A percentile compares a stretch with the other conserved stretches of the same genome.
Conservation (phyloP, 106 monocot species). For the Xerophyta viscosa region DNA sequence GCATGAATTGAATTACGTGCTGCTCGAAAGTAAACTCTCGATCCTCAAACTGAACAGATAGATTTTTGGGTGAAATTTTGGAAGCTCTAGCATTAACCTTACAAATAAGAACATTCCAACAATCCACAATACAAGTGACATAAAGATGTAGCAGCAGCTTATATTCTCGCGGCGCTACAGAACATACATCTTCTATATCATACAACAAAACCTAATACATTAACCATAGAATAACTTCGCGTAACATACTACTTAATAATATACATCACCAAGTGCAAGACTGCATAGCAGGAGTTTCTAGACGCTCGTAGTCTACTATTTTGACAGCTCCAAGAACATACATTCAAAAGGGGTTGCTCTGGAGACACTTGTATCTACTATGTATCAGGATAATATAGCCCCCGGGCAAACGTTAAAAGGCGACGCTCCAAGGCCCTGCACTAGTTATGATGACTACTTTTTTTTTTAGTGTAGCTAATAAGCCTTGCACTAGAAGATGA, state of each 20-base stretch:
- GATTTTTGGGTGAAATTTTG: too few species aligned
- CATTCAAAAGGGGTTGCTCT: conserved; percentile 10
- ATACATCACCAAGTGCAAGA: neutral
- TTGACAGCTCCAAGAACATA: neutral
- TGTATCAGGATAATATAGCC: neutral
- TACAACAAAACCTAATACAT: neutral
- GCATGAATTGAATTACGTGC: too few species aligned
- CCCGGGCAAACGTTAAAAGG: conserved; percentile 8
- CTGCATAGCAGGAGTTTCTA: neutral
- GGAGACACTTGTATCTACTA: conserved; percentile 1
- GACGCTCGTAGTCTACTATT: neutral
- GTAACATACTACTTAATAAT: neutral
- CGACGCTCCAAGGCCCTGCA: conserved; percentile 2
- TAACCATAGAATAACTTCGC: neutral
- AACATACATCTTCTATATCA: too few species aligned
- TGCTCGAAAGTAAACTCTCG: too few species aligned
- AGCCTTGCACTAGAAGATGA: neutral
- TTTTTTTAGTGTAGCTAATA: too few species aligned
- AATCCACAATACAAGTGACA: too few species aligned
- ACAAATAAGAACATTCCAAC: too few species aligned
- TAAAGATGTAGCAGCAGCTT: too few species aligned
- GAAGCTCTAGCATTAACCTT: too few species aligned
- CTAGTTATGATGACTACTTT: too few species aligned
- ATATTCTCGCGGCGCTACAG: too few species aligned
- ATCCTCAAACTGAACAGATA: too few species aligned